phyloP scores from a whole-genome alignment of 768 basidiomycete species.

The Naganishia friedmannii region DNA sequence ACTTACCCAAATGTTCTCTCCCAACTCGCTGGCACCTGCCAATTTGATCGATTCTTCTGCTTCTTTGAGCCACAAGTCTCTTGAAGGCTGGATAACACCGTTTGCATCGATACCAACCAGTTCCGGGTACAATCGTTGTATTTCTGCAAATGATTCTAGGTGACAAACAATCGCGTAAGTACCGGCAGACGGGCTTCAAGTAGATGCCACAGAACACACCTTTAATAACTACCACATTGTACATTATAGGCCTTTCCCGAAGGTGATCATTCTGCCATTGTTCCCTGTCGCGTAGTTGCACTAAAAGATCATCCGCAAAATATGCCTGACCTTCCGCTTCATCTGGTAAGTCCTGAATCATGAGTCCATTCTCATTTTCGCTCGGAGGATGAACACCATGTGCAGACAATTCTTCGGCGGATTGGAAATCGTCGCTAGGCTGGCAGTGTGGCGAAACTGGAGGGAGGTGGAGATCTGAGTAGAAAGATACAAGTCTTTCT shows the following conservation, averaged over 20 bases:
- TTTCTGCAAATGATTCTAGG: conserved; percentile 46
- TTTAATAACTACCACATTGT: conserved; percentile 50
- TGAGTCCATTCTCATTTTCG: background rate
- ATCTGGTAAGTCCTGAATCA: conserved; percentile 8
- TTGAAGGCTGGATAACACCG: background rate
- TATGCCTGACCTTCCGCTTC: conserved; percentile 13
- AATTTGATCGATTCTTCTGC: conserved; percentile 27
- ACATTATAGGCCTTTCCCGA: conserved; percentile 41
- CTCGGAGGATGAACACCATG: background rate
- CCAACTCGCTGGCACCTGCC: conserved; percentile 24
- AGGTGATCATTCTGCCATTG: conserved; percentile 22
- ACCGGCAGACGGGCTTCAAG: background rate
- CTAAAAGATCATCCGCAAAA: background rate
- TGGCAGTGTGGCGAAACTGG: conserved; percentile 2
- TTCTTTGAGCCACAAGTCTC: conserved; percentile 24
- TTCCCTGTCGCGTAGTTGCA: conserved; percentile 12
- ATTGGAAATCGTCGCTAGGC: conserved; percentile 11
- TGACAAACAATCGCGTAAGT: background rate
- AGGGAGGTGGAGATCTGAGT: conserved; percentile 8
- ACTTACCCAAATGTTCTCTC: conserved; percentile 31
- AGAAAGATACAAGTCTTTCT: conserved; percentile 36
- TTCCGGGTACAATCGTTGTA: conserved; percentile 36
- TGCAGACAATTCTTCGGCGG: background rate
- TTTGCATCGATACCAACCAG: conserved; percentile 9
- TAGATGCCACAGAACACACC: conserved; percentile 25